These are phyloP conservation scores for Rhizophagus sp. DNA, from an alignment of 192 early-diverging fungal species.

Conservation along the genomic window DNA sequence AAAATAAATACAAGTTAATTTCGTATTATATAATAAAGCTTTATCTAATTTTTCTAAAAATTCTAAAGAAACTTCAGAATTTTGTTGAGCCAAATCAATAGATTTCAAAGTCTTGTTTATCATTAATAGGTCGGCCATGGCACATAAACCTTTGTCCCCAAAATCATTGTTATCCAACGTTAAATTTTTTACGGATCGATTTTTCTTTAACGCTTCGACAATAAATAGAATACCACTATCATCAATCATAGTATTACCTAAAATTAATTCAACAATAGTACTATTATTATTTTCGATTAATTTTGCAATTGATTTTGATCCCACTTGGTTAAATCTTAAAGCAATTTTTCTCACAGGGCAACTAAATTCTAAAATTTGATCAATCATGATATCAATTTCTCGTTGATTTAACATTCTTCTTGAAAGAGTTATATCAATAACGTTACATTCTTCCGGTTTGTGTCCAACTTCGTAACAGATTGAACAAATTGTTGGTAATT, in stretches of 20 bases:
- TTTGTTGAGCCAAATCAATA: background rate
- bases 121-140: background rate
- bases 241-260: background rate
- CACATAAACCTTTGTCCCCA: background rate
- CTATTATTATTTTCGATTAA: background rate
- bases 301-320: background rate
- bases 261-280: background rate
- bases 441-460: background rate
- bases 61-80: background rate
- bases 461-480: background rate
- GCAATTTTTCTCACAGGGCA: background rate
- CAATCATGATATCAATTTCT: background rate
- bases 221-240: background rate
- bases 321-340: background rate
- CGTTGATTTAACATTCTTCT: background rate
- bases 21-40: background rate
- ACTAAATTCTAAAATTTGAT: background rate
- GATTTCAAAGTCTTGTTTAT: background rate
- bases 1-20: background rate
- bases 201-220: background rate
- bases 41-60: background rate
- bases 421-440: background rate
- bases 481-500: background rate
- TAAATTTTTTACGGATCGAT: background rate
- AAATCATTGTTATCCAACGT: background rate